Conservation (phyloP, 2,329 filamentous ascomycete species). For the Penicillium sp. region DNA sequence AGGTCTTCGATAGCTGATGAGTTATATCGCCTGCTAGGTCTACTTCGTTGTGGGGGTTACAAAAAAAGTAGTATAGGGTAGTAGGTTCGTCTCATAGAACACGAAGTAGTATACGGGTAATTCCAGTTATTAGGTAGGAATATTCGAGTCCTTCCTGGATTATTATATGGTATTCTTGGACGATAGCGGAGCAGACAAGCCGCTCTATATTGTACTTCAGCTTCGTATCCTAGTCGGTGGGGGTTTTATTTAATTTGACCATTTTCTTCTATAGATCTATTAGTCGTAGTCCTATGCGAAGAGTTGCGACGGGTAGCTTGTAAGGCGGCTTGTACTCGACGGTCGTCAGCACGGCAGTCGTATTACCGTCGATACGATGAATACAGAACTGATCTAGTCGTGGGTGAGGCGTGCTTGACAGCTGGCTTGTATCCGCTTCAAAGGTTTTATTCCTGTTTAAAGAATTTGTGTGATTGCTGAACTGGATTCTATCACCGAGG, state of each 20-base stretch:
- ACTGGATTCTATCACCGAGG: no score
- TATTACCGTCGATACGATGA: neutral
- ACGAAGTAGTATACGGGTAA: slow-evolving; percentile 6
- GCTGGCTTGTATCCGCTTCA: neutral
- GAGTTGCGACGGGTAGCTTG: slow-evolving; percentile 11
- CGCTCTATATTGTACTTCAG: slow-evolving; percentile 21
- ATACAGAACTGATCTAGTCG: slow-evolving; percentile 8
- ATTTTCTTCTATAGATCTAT: slow-evolving; percentile 21
- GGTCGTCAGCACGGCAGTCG: slow-evolving; percentile 7
- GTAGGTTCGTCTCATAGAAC: slow-evolving; percentile 21
- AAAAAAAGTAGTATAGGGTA: slow-evolving; percentile 26
- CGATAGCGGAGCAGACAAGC: slow-evolving; percentile 6
- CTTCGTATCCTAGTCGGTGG: slow-evolving; percentile 10
- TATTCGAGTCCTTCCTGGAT: neutral
- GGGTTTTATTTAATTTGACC: slow-evolving; percentile 9
- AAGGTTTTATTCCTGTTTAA: no score
- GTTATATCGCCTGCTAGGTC: neutral
- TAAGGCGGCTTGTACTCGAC: slow-evolving; percentile 19
- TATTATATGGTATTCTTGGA: neutral
- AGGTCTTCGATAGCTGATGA: neutral
- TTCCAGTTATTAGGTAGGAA: neutral
- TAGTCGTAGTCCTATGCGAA: slow-evolving; percentile 12
- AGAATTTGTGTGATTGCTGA: no score
- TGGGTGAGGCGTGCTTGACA: neutral
- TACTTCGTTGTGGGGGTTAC: slow-evolving; percentile 18